phyloP scores from a whole-genome alignment of 805 yeast species.

The Ogataea trehalophila region DNA sequence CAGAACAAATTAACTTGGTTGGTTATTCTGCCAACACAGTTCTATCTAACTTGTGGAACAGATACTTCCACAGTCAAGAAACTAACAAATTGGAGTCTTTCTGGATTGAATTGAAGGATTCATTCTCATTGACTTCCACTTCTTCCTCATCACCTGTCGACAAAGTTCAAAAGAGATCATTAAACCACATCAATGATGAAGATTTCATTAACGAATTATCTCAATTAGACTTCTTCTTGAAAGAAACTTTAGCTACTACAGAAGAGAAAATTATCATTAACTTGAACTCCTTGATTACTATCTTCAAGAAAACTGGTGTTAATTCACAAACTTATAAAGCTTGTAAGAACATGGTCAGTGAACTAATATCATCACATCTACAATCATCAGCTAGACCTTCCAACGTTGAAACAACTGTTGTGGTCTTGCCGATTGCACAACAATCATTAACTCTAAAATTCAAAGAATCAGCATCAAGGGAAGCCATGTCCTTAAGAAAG shows the following conservation, averaged over 20 bases:
- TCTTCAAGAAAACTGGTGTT: conserved; percentile 40
- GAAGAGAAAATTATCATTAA: conserved; percentile 32
- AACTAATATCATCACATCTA: conserved; percentile 23
- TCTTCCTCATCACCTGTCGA: conserved; percentile 5
- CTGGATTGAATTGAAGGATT: conserved; percentile 33
- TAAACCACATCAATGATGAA: conserved; percentile 38
- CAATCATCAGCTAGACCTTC: conserved; percentile 9
- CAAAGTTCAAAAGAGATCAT: conserved; percentile 19
- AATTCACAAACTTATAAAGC: conserved; percentile 38
- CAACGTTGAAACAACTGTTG: conserved; percentile 26
- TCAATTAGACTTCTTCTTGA: conserved; percentile 39
- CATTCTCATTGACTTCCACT: conserved; percentile 9
- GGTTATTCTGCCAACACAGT: conserved; percentile 11
- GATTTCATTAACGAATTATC: conserved; percentile 44
- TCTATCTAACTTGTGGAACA: conserved; percentile 21
- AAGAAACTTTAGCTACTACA: conserved; percentile 16
- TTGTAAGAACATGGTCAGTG: conserved; percentile 33
- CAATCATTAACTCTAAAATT: conserved; percentile 16
- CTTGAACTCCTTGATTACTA: conserved; percentile 37
- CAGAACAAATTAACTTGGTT: conserved; percentile 24
- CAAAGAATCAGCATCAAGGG: conserved; percentile 6
- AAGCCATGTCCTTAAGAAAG: conserved; percentile 14
- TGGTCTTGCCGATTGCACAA: conserved; percentile 31
- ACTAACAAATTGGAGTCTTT: conserved; percentile 30
- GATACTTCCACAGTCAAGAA: conserved; percentile 22